Conservation (phyloP, 2,329 filamentous ascomycete genomes). For the Beauveria sp. region DNA sequence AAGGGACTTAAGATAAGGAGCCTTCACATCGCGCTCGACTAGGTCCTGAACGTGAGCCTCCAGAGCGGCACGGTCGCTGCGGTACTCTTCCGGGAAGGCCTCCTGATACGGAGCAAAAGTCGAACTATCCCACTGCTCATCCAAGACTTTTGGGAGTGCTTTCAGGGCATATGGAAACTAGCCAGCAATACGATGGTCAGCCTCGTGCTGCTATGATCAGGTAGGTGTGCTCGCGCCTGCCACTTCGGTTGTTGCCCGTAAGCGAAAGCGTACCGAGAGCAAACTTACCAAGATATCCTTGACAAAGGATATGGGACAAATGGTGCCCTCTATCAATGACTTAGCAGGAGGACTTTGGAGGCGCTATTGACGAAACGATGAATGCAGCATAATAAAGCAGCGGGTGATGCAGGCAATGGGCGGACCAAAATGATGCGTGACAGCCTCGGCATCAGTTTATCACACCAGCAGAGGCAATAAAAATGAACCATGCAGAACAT, state of each 20-base stretch:
- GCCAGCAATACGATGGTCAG: neutral
- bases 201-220: neutral
- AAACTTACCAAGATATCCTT: conserved; percentile 70
- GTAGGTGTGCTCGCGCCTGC: neutral
- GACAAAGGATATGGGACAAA: conserved; percentile 78
- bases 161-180: conserved; percentile 73
- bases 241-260: conserved; percentile 1
- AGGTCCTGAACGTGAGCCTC: conserved; percentile 63
- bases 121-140: conserved; percentile 57
- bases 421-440: neutral
- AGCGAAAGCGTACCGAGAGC: conserved; percentile 15
- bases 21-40: conserved; percentile 64
- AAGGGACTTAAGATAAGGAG: conserved; percentile 68
- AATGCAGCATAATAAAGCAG: neutral
- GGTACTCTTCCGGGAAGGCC: conserved; percentile 61
- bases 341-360: neutral
- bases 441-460: neutral
- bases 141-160: conserved; percentile 56
- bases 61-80: conserved; percentile 49
- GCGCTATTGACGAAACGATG: neutral
- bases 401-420: neutral
- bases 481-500: neutral
- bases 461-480: neutral
- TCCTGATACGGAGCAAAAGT: conserved; percentile 60
- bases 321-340: conserved; percentile 60